Conservation (phyloP, 202 grass and related monocot species). For the Bolboschoenoplectus hybrid region DNA sequence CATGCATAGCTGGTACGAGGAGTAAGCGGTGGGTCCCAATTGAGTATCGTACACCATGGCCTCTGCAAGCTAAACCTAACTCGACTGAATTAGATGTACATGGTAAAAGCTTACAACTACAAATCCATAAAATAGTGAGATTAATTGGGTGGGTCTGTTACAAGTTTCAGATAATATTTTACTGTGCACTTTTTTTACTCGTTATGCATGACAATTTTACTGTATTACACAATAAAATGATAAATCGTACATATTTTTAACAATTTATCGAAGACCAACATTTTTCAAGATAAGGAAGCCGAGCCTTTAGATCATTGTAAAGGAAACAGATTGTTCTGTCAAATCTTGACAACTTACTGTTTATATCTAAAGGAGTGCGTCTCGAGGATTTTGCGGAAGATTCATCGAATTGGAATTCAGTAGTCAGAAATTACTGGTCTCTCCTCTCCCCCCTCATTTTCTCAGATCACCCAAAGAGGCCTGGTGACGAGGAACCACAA, state of each 20-base stretch:
- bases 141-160: background rate
- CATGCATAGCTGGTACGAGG: slow-evolving; percentile 92
- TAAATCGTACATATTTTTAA: background rate
- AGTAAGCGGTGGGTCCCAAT: slow-evolving; percentile 87
- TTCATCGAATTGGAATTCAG: slow-evolving; percentile 72
- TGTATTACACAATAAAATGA: background rate
- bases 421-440: slow-evolving; percentile 92
- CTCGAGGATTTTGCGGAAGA: slow-evolving; percentile 76
- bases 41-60: slow-evolving; percentile 76
- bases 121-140: slow-evolving; percentile 27
- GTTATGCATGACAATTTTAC: slow-evolving; percentile 5
- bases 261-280: background rate
- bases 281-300: background rate
- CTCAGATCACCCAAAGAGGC: slow-evolving; percentile 99
- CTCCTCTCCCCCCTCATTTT: slow-evolving; percentile 96
- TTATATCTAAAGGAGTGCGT: slow-evolving; percentile 54
- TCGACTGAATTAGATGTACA: slow-evolving; percentile 86
- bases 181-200: background rate
- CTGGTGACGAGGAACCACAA: slow-evolving; percentile 91
- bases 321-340: background rate
- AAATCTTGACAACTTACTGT: background rate
- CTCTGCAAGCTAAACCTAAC: slow-evolving; percentile 71
- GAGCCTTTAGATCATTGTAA: background rate
- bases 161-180: background rate
- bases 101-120: slow-evolving; percentile 52